These are phyloP conservation scores for Neonectria coccinea DNA, from an alignment of 2,329 filamentous ascomycete genomes.

Conservation along the genomic window DNA sequence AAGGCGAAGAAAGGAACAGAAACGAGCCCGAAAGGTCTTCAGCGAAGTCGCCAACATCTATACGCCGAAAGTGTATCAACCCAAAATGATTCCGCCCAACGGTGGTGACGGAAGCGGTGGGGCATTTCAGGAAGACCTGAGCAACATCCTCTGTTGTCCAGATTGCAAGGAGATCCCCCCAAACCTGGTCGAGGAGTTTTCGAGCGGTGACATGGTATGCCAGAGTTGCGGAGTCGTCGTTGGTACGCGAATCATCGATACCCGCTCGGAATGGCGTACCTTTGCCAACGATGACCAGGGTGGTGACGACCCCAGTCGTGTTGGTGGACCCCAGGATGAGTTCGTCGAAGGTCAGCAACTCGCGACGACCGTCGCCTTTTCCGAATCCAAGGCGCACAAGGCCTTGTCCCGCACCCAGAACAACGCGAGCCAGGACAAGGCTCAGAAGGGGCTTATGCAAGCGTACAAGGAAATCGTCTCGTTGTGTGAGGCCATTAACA, in stretches of 20 bases:
- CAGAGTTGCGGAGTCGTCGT: constrained; percentile 91
- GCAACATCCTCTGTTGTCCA: constrained; percentile 84
- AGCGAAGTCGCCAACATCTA: constrained; percentile 59
- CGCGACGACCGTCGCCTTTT: constrained; percentile 87
- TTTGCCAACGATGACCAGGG: constrained; percentile 98
- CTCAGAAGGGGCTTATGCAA: constrained; percentile 81
- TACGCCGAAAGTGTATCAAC: constrained; percentile 54
- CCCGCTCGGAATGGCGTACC: constrained; percentile 97
- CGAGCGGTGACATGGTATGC: constrained; percentile 92
- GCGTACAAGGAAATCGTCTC: constrained; percentile 92
- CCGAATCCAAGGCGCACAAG: constrained; percentile 76
- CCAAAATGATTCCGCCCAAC: constrained; percentile 61
- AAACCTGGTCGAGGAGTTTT: constrained; percentile 92
- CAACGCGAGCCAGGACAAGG: constrained; percentile 86
- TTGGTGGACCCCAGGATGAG: constrained; percentile 92
- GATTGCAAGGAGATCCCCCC: constrained; percentile 95
- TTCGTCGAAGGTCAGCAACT: constrained; percentile 92
- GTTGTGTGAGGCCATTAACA: constrained; percentile 86
- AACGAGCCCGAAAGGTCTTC: constrained; percentile 54
- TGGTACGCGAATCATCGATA: constrained; percentile 91
- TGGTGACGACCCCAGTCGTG: constrained; percentile 96
- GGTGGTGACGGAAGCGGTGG: constrained; percentile 47
- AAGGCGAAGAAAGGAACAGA: constrained; percentile 49
- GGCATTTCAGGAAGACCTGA: constrained; percentile 84
- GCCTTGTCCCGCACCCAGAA: constrained; percentile 88